These are phyloP conservation scores for Talaromyces rugulosus DNA, from an alignment of 2,329 filamentous ascomycete species.

Conservation along the genomic window DNA sequence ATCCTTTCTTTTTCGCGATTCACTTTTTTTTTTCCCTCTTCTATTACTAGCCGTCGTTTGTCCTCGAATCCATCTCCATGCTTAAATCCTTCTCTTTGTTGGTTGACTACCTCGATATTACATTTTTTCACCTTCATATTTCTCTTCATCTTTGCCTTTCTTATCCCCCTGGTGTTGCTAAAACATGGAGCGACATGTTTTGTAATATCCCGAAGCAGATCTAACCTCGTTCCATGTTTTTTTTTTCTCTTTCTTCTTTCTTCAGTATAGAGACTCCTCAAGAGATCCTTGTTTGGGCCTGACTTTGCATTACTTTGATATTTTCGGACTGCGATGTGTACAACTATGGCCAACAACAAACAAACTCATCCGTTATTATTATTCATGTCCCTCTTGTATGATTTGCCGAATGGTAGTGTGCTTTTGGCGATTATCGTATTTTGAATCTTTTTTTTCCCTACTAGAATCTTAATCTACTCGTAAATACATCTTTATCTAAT, in stretches of 20 bases:
- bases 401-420: background rate
- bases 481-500: background rate
- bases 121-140: constrained; percentile 1
- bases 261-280: constrained; percentile 18
- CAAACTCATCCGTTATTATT: background rate
- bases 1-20: background rate
- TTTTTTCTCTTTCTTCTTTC: background rate
- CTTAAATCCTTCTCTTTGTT: constrained; percentile 5
- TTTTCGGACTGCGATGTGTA: constrained; percentile 12
- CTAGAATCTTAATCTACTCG: background rate
- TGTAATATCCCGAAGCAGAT: constrained; percentile 20
- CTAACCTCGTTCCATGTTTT: constrained; percentile 14
- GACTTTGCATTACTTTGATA: constrained; percentile 7
- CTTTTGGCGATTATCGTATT: background rate
- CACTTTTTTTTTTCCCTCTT: constrained; percentile 18
- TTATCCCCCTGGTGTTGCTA: constrained; percentile 16
- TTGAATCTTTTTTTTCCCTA: background rate
- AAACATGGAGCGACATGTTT: constrained; percentile 18
- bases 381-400: background rate
- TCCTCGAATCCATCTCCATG: constrained; percentile 18
- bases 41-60: constrained; percentile 15
- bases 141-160: constrained; percentile 18
- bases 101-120: background rate
- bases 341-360: constrained; percentile 11
- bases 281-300: constrained; percentile 13